Base-by-base conservation (phyloP, 1,139 yeast species). In the Meyerozyma carpophila region DNA sequence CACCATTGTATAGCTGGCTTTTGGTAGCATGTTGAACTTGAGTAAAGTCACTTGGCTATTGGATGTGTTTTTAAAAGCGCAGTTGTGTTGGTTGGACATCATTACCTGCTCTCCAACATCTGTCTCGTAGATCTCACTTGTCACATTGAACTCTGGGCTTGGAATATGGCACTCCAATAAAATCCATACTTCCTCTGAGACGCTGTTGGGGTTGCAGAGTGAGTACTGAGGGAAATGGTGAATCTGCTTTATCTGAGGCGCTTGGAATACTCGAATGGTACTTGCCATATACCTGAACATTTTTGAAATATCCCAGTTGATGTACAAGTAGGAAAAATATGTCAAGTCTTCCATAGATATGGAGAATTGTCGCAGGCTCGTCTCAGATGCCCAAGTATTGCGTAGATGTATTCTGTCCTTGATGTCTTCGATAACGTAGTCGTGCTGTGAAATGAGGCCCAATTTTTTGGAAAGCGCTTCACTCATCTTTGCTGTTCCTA, bases 401-500 rank as follows among this genome's bases (percentile, higher is more conserved):
- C 75, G 75, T 4, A 87, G 49, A 0, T 56, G 50, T 2, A 77
- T 45, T 2, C 51, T 52, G 25, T 50, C 54, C 14, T 59, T 57
- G 14, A 48, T 50, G 4, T 51, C 47, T n/a, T 56, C 50, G 8
- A 65, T 50, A 4, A 86, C 74, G 56, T 88, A 89, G 59, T 88
- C 96, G 61, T 89, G 96, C 37, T 76, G 72, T 2, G 82, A 65
- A 2, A 79, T 68, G 31, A 86, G 61, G 1, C 70, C 68, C 26
- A 67, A 56, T 9, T 65, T 60, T 1, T 50, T 45, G 1, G 74
- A 61, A 31, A 76, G 69, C 27, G 58, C 60, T n/a, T 53, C 53
- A 18, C 77, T 66, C 11, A 77, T 53, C 11, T 61, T 57, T 0
- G 84, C 87, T 0, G 95, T 84, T 0, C 96, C 96, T 1, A 86